Evolutionary conservation across 352 stramenopile genomes (phyloP).

Genomic region (Phytophthora syringae): DNA sequence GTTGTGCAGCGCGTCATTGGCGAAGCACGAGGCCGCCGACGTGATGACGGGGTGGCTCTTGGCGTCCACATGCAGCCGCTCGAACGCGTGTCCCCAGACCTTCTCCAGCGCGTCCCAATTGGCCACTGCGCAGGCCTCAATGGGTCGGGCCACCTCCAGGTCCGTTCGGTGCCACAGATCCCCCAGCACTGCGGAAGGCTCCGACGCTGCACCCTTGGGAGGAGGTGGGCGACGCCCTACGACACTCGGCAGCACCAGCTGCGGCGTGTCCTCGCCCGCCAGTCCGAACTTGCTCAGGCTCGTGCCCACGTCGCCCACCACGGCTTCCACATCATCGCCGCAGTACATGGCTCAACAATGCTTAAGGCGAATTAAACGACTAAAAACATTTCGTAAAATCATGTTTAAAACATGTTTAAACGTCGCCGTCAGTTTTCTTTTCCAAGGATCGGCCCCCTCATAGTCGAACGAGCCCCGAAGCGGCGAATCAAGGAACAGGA

Average conservation of each 20-base stretch:
- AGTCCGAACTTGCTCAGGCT: constrained; percentile 94
- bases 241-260: constrained; percentile 84
- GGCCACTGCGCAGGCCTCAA: constrained; percentile 63
- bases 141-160: constrained; percentile 62
- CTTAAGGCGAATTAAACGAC: neutral
- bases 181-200: constrained; percentile 38
- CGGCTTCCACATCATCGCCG: constrained; percentile 95
- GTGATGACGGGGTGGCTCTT: constrained; percentile 82
- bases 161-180: constrained; percentile 66
- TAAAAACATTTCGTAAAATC: neutral
- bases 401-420: too few species aligned
- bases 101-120: constrained; percentile 91
- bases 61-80: constrained; percentile 68
- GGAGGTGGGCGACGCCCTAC: constrained; percentile 48
- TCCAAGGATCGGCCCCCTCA: constrained; percentile 25
- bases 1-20: constrained; percentile 68
- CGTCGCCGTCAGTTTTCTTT: constrained; percentile 7
- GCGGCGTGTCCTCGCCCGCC: constrained; percentile 94
- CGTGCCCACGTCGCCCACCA: constrained; percentile 94
- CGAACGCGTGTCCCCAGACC: constrained; percentile 83
- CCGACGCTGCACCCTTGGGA: constrained; percentile 15
- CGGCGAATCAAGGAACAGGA: constrained; percentile 3
- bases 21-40: constrained; percentile 75
- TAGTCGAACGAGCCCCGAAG: constrained; percentile 14
- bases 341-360: constrained; percentile 84